Evolutionary conservation across 1,284 basidiomycete genomes (phyloP).

Genomic region (Ustilago crameri): DNA sequence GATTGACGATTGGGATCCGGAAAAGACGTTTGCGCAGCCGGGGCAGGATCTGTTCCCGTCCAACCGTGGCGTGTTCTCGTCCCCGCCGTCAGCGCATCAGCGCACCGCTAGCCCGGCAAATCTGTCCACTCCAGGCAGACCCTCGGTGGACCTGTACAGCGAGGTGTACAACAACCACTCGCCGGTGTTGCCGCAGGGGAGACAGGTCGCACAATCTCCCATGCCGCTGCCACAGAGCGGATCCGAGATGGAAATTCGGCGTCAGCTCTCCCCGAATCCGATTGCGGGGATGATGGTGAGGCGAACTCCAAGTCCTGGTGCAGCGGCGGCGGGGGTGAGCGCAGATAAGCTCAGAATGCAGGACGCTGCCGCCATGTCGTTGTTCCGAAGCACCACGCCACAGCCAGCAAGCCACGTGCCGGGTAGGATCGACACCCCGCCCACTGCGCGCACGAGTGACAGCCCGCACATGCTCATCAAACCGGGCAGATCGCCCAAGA

Average conservation of each 20-base stretch:
- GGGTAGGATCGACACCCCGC: slow-evolving; percentile 40
- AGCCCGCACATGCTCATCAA: slow-evolving; percentile 13
- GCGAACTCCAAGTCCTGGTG: slow-evolving; percentile 23
- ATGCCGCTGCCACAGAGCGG: slow-evolving; percentile 2
- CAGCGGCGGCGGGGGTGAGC: slow-evolving; percentile 20
- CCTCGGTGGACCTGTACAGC: slow-evolving; percentile 36
- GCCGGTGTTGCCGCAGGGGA: not conserved
- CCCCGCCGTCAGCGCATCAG: slow-evolving; percentile 28
- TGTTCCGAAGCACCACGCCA: slow-evolving; percentile 34
- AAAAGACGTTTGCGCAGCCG: slow-evolving; percentile 45
- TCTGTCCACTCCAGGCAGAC: slow-evolving; percentile 8
- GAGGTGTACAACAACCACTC: slow-evolving; percentile 22
- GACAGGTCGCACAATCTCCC: slow-evolving; percentile 11
- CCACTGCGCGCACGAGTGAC: slow-evolving; percentile 10
- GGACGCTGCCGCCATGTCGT: slow-evolving; percentile 43
- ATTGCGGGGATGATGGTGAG: slow-evolving; percentile 2
- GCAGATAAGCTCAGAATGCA: slow-evolving; percentile 40
- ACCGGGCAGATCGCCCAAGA: not conserved
- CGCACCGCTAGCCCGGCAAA: slow-evolving; percentile 17
- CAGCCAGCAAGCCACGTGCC: slow-evolving; percentile 37
- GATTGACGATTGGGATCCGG: slow-evolving; percentile 44
- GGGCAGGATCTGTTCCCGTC: slow-evolving; percentile 37
- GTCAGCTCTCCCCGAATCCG: slow-evolving; percentile 15
- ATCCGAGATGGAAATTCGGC: slow-evolving; percentile 10
- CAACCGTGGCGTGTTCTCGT: slow-evolving; percentile 17